phyloP scores from a whole-genome alignment of 306 rosid genomes.

The Senna tora region DNA sequence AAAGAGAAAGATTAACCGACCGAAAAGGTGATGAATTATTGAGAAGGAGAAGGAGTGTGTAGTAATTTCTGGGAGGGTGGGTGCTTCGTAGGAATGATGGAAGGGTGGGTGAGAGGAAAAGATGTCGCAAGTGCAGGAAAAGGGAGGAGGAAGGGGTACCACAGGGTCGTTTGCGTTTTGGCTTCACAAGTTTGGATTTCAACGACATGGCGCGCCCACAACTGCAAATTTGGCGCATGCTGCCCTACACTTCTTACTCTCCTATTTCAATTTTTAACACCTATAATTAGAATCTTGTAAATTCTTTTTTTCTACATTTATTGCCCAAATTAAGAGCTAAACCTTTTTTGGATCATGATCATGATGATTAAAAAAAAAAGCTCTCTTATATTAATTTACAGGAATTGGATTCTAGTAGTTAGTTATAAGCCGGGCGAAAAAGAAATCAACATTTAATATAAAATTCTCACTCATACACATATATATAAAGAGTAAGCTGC shows the following conservation, averaged over 20 bases:
- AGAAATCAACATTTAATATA: no score
- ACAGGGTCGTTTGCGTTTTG: background rate
- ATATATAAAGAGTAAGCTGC: no score
- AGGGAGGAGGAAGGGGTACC: background rate
- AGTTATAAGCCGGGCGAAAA: no score
- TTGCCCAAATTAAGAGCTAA: background rate
- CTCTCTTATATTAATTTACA: no score
- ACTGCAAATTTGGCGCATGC: background rate
- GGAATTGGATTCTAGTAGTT: no score
- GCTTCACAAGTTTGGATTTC: background rate
- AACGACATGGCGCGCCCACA: constrained; percentile 10
- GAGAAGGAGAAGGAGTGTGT: constrained; percentile 1
- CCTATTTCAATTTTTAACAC: background rate
- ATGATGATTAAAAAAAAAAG: no score
- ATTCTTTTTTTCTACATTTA: background rate
- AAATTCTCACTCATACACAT: no score
- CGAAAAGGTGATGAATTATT: constrained; percentile 22
- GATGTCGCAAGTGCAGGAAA: background rate
- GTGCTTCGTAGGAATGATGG: background rate
- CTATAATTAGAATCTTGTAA: background rate
- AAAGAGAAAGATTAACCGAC: background rate
- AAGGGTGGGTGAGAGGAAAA: background rate
- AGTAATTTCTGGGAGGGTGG: constrained; percentile 1
- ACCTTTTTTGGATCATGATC: background rate
- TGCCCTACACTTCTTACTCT: background rate